Base-by-base conservation (phyloP, 164 flowering plant species). In the Liriodendron chinense region DNA sequence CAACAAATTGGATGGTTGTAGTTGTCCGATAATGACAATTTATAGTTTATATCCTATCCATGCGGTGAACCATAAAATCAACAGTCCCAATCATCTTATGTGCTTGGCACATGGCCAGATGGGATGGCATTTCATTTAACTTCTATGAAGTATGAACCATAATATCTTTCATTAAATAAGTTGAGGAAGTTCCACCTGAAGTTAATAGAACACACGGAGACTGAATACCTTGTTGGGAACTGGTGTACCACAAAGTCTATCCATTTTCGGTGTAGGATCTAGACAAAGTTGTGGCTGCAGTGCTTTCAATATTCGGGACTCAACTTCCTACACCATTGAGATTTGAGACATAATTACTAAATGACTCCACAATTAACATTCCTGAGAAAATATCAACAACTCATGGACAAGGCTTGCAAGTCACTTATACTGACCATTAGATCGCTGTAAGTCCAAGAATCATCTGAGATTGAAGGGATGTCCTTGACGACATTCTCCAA, bases 401-500 rank as follows among this genome's bases (percentile, higher is more conserved):
- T 76, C 56, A 22, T 53, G 47, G 49, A 61, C 24, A 26, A 57
- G 63, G 4, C 13, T 9, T 72, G 22, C 57, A 65, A 70, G 24
- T 16, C 50, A 50, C 50, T 9, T 20, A 74, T 72, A 79, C 88
- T 79, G 74, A 94, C 99, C 97, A 96, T 92, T 78, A 92, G 83
- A 87, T 94, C 99, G 79, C 96, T 90, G 74, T 96, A 96, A 25
- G 94, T 89, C 99, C 99, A 96, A 70, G 94, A 89, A 78, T 82
- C 84, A 82, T 89, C 91, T 25, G 98, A 87, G 56, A 94, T 88
- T 76, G 80, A 74, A 43, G 98, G 94, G 9, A 96, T 91, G 81
- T 96, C 99, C 82, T 94, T 94, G 77, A 96, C 96, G 25, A 96
- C 85, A 82, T 94, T 92, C 81, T 96, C 99, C 85, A 92, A 79